These are phyloP conservation scores for Apiotrichum mycotoxinovorans DNA, from an alignment of 1,284 basidiomycete species.

Conservation along the genomic window DNA sequence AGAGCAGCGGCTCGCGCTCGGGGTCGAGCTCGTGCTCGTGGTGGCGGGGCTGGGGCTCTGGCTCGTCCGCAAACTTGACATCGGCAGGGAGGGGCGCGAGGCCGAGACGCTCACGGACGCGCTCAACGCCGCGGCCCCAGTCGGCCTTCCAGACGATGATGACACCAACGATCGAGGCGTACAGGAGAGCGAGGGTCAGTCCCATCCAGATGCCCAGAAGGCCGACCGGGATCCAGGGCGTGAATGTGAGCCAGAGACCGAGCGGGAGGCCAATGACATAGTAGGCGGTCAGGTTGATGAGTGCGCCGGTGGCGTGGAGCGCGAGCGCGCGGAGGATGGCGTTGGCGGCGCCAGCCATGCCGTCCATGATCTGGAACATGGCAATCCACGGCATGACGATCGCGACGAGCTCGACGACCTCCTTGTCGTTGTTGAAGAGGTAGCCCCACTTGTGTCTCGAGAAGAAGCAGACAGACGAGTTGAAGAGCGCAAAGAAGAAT, in stretches of 20 bases:
- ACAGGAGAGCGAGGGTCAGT: slow-evolving; percentile 50
- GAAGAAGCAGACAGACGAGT: slow-evolving; percentile 65
- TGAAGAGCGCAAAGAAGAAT: slow-evolving; percentile 58
- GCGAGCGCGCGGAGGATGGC: slow-evolving; percentile 76
- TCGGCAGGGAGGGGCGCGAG: slow-evolving; percentile 12
- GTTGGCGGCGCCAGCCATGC: slow-evolving; percentile 62
- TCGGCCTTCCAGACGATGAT: slow-evolving; percentile 50
- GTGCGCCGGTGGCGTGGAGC: slow-evolving; percentile 55
- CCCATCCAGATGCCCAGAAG: slow-evolving; percentile 54
- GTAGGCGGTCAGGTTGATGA: slow-evolving; percentile 54
- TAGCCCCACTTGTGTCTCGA: slow-evolving; percentile 73
- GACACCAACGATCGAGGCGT: slow-evolving; percentile 44
- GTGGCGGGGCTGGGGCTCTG: background rate
- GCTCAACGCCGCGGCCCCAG: slow-evolving; percentile 50
- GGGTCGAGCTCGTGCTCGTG: slow-evolving; percentile 25
- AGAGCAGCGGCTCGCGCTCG: slow-evolving; percentile 52
- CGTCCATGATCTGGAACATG: slow-evolving; percentile 69
- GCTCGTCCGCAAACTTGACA: slow-evolving; percentile 15
- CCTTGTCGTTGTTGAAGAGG: slow-evolving; percentile 77
- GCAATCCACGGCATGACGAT: slow-evolving; percentile 65
- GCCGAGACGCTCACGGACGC: slow-evolving; percentile 46
- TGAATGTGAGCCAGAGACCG: slow-evolving; percentile 52
- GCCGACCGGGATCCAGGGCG: slow-evolving; percentile 34
- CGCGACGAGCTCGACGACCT: slow-evolving; percentile 61
- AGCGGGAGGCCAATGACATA: slow-evolving; percentile 53